These are phyloP conservation scores for Pyrenula massariospora DNA, from an alignment of 495 filamentous ascomycete genomes.

Conservation along the genomic window DNA sequence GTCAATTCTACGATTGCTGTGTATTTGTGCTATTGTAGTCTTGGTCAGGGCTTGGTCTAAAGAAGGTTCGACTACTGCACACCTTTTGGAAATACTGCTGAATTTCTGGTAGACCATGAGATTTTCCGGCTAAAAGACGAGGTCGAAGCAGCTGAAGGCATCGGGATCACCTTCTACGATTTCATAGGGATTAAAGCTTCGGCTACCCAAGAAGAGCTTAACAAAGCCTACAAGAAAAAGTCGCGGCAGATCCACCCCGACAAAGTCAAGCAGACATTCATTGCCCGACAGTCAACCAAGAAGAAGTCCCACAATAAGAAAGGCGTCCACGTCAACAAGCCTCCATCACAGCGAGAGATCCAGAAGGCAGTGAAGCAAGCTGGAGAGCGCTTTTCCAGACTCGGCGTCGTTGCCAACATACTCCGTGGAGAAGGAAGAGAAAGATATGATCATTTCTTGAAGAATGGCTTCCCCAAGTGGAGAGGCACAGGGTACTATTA, in stretches of 20 bases:
- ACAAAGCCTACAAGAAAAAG: slow-evolving; percentile 85
- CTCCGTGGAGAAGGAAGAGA: slow-evolving; percentile 67
- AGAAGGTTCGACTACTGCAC: slow-evolving; percentile 47
- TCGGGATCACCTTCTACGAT: slow-evolving; percentile 84
- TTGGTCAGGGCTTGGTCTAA: slow-evolving; percentile 68
- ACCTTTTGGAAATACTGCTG: slow-evolving; percentile 5
- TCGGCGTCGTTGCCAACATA: slow-evolving; percentile 74
- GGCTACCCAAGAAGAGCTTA: slow-evolving; percentile 79
- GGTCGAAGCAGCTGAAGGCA: slow-evolving; percentile 61
- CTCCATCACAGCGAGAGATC: slow-evolving; percentile 61
- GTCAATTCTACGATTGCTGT: slow-evolving; percentile 2
- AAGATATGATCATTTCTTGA: slow-evolving; percentile 91
- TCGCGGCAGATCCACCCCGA: slow-evolving; percentile 78
- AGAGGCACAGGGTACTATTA: slow-evolving; percentile 98
- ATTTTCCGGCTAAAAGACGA: slow-evolving; percentile 93
- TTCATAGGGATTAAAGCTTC: slow-evolving; percentile 65
- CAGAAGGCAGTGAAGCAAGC: slow-evolving; percentile 65
- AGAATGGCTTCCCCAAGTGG: slow-evolving; percentile 91
- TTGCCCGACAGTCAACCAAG: slow-evolving; percentile 57
- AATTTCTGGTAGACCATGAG: slow-evolving; percentile 62
- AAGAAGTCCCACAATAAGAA: slow-evolving; percentile 43
- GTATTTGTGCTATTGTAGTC: slow-evolving; percentile 32
- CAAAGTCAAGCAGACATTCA: slow-evolving; percentile 79
- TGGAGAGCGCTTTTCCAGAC: slow-evolving; percentile 64
- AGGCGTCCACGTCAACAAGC: slow-evolving; percentile 56